Evolutionary conservation across 2,329 filamentous ascomycete species (phyloP).

Genomic region (Aspergillus flavus): DNA sequence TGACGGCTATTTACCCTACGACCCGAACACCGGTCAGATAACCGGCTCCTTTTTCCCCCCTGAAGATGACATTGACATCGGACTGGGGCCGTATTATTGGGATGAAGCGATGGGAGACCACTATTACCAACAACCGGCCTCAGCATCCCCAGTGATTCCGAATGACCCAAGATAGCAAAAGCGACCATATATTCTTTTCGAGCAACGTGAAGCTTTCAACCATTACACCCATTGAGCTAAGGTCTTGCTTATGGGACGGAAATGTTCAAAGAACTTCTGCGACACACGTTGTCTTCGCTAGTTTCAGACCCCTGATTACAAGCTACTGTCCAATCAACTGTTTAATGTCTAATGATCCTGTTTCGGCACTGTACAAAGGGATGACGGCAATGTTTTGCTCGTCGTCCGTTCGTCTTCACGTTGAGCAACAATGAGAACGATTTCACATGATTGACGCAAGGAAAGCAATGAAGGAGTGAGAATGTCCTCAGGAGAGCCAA

Average conservation of each 20-base stretch:
- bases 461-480: not conserved
- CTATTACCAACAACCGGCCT: not conserved
- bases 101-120: not conserved
- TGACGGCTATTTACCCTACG: slow-evolving; percentile 38
- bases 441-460: not conserved
- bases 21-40: slow-evolving; percentile 39
- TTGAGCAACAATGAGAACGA: not conserved
- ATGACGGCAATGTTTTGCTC: not conserved
- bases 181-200: not conserved
- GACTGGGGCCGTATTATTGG: slow-evolving; percentile 23
- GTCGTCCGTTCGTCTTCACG: no score
- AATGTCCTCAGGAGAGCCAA: not conserved
- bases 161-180: not conserved
- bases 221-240: not conserved
- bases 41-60: slow-evolving; percentile 43
- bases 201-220: not conserved
- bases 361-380: no score
- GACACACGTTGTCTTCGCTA: not conserved
- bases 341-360: not conserved
- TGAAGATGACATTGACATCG: slow-evolving; percentile 32
- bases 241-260: not conserved
- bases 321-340: not conserved
- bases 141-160: not conserved
- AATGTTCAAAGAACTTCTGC: not conserved
- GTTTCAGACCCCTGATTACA: not conserved